Evolutionary conservation across 805 yeast genomes (phyloP).

Genomic region (Candida odintsovae): DNA sequence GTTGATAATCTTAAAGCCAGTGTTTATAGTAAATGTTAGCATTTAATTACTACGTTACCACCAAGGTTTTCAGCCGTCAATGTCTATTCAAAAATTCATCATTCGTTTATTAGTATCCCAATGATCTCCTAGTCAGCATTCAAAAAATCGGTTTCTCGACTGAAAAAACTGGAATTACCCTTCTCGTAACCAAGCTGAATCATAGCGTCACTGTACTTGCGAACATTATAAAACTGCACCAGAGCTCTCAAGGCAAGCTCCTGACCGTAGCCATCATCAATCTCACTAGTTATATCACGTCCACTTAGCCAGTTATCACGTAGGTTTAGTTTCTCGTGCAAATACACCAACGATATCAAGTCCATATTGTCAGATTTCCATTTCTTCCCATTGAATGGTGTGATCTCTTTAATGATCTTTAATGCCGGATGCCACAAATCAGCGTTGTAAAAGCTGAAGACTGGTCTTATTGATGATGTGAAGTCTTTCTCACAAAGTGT

Average conservation of each 20-base stretch:
- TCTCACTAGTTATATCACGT: constrained; percentile 66
- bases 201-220: constrained; percentile 50
- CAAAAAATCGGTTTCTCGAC: constrained; percentile 31
- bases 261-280: constrained; percentile 74
- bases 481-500: constrained; percentile 59
- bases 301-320: constrained; percentile 89
- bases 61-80: neutral
- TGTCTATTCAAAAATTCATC: too few species aligned
- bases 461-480: constrained; percentile 52
- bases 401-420: constrained; percentile 67
- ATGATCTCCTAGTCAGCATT: neutral
- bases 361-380: constrained; percentile 96
- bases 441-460: constrained; percentile 54
- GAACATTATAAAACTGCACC: constrained; percentile 66
- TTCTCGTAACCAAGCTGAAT: constrained; percentile 49
- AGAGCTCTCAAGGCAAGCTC: constrained; percentile 80
- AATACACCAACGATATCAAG: constrained; percentile 76
- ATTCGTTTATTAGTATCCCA: neutral
- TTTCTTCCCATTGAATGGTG: constrained; percentile 88
- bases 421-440: constrained; percentile 64
- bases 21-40: neutral
- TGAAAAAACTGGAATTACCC: constrained; percentile 35
- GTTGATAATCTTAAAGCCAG: neutral
- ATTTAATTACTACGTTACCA: neutral
- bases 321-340: constrained; percentile 65